These are phyloP conservation scores for Diplodia sapinea DNA, from an alignment of 2,329 filamentous ascomycete genomes.

Conservation along the genomic window DNA sequence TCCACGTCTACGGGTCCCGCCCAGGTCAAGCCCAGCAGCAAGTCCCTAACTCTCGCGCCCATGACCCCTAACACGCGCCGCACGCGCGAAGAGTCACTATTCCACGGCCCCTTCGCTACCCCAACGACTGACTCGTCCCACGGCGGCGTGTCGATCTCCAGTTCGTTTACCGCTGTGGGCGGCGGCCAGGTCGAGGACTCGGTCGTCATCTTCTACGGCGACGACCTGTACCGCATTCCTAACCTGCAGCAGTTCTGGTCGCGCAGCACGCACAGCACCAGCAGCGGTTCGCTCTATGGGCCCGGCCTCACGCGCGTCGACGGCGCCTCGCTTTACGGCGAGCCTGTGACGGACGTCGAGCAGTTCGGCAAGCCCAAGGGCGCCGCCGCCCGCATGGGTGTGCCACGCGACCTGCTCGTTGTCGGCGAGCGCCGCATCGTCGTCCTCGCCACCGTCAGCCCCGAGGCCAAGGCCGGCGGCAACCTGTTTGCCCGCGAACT, in stretches of 20 bases:
- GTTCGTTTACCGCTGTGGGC: conserved; percentile 38
- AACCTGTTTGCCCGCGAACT: conserved; percentile 42
- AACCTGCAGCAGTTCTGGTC: conserved; percentile 54
- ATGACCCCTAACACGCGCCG: conserved; percentile 60
- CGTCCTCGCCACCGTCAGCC: conserved; percentile 46
- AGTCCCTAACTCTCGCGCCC: conserved; percentile 50
- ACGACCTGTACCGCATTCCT: conserved; percentile 52
- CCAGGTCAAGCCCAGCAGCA: conserved; percentile 40
- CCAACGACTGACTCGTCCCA: conserved; percentile 39
- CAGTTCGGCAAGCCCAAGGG: conserved; percentile 50
- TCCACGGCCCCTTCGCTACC: conserved; percentile 48
- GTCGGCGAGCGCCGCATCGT: conserved; percentile 53
- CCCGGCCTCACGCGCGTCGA: conserved; percentile 51
- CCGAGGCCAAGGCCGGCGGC: conserved; percentile 39
- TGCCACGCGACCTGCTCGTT: conserved; percentile 52
- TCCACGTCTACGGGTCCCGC: conserved; percentile 21
- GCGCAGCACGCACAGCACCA: conserved; percentile 42
- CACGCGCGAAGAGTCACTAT: conserved; percentile 53
- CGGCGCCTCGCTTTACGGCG: conserved; percentile 50
- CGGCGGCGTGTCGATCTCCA: conserved; percentile 53
- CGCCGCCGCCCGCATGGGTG: conserved; percentile 51
- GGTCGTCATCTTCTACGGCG: conserved; percentile 54
- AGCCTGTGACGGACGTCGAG: conserved; percentile 51
- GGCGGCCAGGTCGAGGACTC: conserved; percentile 51
- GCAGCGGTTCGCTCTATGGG: conserved; percentile 48